Conservation (phyloP, 169 alveolate genomes). For the Besnoitia besnoiti region DNA sequence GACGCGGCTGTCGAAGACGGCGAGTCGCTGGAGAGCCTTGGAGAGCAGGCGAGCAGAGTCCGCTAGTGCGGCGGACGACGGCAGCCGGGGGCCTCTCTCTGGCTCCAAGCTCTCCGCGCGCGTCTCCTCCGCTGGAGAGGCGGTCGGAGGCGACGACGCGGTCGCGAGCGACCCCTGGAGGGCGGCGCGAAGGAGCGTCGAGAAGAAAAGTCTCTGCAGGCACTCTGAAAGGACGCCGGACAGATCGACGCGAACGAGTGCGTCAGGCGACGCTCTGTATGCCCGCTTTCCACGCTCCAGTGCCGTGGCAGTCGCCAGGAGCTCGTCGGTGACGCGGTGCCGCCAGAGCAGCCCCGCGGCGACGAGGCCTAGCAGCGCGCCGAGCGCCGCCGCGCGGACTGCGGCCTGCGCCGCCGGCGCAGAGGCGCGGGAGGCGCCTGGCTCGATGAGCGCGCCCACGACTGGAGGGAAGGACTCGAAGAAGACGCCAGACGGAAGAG, state of each 20-base stretch:
- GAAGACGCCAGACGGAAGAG: background rate
- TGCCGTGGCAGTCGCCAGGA: conserved; percentile 5
- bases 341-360: background rate
- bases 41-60: background rate
- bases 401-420: background rate
- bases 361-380: background rate
- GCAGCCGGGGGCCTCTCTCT: too few relatives aligned
- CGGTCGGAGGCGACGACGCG: background rate
- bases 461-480: background rate
- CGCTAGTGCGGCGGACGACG: background rate
- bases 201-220: background rate
- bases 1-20: background rate
- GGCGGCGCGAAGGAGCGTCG: background rate
- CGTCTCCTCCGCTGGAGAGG: background rate
- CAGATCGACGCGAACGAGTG: background rate
- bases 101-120: background rate
- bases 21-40: background rate
- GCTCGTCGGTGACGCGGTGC: background rate
- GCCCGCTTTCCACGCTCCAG: background rate
- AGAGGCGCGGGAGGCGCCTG: background rate
- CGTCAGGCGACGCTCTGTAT: background rate
- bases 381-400: background rate
- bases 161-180: background rate
- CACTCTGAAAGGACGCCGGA: background rate
- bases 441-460: background rate